Evolutionary conservation across 768 basidiomycete species (phyloP), one percentile per base, ranked within the genome.

Genomic region (Phaeotremella skinneri): DNA sequence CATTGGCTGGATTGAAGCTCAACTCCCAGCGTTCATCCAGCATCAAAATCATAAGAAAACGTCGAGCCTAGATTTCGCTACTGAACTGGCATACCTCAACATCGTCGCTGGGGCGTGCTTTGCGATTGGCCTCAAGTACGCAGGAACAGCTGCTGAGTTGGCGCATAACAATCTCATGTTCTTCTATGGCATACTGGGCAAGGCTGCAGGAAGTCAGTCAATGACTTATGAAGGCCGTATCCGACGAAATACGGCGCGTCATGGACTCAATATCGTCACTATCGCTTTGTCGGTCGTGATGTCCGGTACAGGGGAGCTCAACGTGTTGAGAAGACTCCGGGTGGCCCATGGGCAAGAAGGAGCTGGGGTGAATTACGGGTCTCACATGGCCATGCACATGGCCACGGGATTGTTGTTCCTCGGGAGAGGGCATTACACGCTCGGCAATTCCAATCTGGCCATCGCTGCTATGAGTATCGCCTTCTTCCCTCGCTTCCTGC

Each of bases 251-350:
- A 87, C 91, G 2, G 83, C 93, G 23, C 83, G 92, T 13, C 90
- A 91, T 67, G 90, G 90, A 2, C 80, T 97, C 32, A 93, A 89
- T 70, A 79, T 93, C 39, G 87, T 98, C 55, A 88, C 90, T 0
- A 82, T 96, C 32, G 82, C 92, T 0, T 79, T 96, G 30, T 86
- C 89, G 70, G 88, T 94, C 83, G 88, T 98, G 42, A 94, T 98
- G 90, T 91, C 94, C 1, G 96, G 96, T 9, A 94, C 92, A 0
- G 96, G 96, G 2, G 92, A 98, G 75, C 84, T 97, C 50, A 88
- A 87, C 55, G 90, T 89, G 65, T 80, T 98, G 17, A 84, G 90
- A 20, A 83, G 92, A 21, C 81, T 98, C 13, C 84, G 96, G 20
- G 88, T 90, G 74, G 85, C 89, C 6, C 97, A 91, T 70, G 94